phyloP scores from a whole-genome alignment of 768 basidiomycete genomes.

The Naganishia randhawae region DNA sequence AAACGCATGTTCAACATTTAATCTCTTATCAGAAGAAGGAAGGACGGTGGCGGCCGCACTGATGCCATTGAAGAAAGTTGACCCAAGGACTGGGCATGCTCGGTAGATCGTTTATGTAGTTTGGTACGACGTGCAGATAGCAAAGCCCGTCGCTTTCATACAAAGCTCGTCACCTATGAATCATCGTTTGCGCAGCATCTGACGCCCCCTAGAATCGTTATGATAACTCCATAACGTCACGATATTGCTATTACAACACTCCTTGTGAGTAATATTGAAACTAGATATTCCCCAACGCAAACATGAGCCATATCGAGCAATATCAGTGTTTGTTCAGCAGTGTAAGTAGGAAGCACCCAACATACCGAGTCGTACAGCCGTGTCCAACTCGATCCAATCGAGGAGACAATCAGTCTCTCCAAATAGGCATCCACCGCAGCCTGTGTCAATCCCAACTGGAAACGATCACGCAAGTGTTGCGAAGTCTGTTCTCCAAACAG shows the following conservation, averaged over 20 bases:
- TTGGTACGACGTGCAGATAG: not conserved
- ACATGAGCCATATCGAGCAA: no score
- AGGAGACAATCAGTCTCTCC: constrained; percentile 83
- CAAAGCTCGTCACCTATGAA: not conserved
- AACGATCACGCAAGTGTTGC: constrained; percentile 79
- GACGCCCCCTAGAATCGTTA: not conserved
- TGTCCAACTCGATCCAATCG: constrained; percentile 90
- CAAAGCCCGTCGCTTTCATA: no score
- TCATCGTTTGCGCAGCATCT: not conserved
- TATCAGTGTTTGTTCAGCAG: no score
- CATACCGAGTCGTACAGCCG: constrained; percentile 77
- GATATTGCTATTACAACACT: constrained; percentile 57
- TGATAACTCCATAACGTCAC: not conserved
- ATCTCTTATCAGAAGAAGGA: constrained; percentile 87
- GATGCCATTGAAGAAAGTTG: constrained; percentile 58
- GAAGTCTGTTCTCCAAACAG: constrained; percentile 89
- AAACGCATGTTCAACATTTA: constrained; percentile 94
- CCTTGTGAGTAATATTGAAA: constrained; percentile 94
- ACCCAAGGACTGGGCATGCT: constrained; percentile 33
- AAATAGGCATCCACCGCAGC: constrained; percentile 75
- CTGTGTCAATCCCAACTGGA: constrained; percentile 85
- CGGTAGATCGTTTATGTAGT: not conserved
- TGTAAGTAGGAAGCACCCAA: not conserved
- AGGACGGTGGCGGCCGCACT: constrained; percentile 85
- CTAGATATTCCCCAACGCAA: constrained; percentile 51